Evolutionary conservation across 805 yeast genomes (phyloP), one percentile per base, ranked within the genome.

Genomic region (Hanseniaspora valbyensis): DNA sequence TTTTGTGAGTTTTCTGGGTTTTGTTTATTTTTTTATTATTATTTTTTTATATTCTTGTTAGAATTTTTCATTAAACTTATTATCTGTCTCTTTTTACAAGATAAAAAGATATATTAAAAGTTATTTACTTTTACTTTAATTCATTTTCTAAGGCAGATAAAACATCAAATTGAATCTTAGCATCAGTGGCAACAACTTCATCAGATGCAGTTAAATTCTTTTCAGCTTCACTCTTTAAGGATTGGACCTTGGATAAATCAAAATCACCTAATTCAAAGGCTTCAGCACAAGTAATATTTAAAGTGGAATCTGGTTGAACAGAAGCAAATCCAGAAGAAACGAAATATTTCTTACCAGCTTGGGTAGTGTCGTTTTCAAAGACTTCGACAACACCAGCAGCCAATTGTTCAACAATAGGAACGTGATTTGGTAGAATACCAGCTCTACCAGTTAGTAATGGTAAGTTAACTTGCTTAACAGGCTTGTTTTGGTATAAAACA

Each of bases 391-490:
- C 76, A 69, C 98, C 98, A 61, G 98, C 95, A 65, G 81, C 78
- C 67, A 92, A 80, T 76, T 92, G 95, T 74, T 92, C 97, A 57
- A 90, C 87, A 62, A 84, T 79, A 62, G 98, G 97, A 64, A 92
- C 95, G 80, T 92, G 98, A 74, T 86, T 83, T 61, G 97, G 96
- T 66, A 92, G 74, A 58, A 92, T 78, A 85, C 98, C 98, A 70
- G 90, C 78, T 66, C 85, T 94, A 68, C 98, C 98, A 59, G 92
- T 81, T 63, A 82, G 76, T 57, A 95, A 94, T 64, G 98, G 98
- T 59, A 92, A 75, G 74, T 92, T 92, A 60, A 92, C 97, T 76
- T 92, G 87, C 64, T 67, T 64, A 40, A 71, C 75, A 38, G 57
- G 54, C 48, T 60, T 66, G 50, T 76, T 77, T 49, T 77, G 61